Evolutionary conservation across 2,329 filamentous ascomycete species (phyloP), one percentile per base, ranked within the genome.

Genomic region (Neopestalotiopsis sp.): DNA sequence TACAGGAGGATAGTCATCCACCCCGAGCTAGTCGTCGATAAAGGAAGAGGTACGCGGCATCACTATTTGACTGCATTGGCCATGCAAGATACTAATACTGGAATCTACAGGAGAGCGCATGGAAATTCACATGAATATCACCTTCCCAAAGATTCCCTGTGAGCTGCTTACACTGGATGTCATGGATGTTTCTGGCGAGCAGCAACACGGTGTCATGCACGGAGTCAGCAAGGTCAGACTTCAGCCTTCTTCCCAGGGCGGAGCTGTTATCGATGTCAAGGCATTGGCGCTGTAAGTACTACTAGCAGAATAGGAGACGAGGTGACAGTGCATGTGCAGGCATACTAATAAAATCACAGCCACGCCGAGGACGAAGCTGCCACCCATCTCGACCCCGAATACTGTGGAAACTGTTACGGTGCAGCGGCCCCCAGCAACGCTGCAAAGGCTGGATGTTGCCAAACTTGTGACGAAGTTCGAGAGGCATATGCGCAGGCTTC

Each of bases 41-140:
- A 98, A 83, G 94, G 94, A 74, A 89, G 96, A 92, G 94, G 94
- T 94, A 85, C 72, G 84, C 73, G 61, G 56, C 20, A 28, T 13
- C 32, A 61, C 17, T 28, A 12, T 13, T 30, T 4, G 61, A n/a
- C 49, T 24, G 45, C 14, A 17, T 30, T 66, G 49, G 38, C 34
- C 20, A 34, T 12, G 56, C 58, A 63, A 61, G 45, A 42, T 71
- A 70, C 72, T 78, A 76, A 76, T 65, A 78, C 61, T 42, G 45
- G 42, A 53, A 62, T 66, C 56, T 61, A 78, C 74, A 94, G 93
- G 94, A 80, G 95, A 99, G 86, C 94, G 95, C 81, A 98, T 99
- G 95, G 96, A 98, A 81, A 99, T 99, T 73, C 94, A 97, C 80
- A 89, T 99, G 82, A 99, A 99, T 84, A 91, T 99, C 70, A 96